These are phyloP conservation scores for Venturia pyrina DNA, from an alignment of 2,329 filamentous ascomycete species.

Conservation along the genomic window DNA sequence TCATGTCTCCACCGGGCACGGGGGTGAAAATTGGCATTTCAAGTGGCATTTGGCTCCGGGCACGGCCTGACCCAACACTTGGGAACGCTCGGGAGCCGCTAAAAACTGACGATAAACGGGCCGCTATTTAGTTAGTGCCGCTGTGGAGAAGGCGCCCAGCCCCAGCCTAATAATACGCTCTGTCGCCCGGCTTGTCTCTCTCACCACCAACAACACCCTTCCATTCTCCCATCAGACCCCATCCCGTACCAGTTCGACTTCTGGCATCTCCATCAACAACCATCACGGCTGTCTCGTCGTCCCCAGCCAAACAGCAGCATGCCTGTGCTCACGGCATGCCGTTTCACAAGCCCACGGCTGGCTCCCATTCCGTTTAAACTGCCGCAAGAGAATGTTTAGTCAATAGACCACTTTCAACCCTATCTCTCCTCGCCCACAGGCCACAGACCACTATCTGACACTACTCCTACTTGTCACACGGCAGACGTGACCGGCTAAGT, in stretches of 20 bases:
- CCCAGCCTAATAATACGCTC: background rate
- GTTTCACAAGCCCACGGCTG: constrained; percentile 2
- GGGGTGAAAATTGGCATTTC: background rate
- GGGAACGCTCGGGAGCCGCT: background rate
- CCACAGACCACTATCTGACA: background rate
- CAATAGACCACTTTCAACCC: background rate
- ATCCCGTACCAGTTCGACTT: background rate
- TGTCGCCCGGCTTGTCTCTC: background rate
- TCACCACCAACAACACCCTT: background rate
- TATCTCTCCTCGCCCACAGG: background rate
- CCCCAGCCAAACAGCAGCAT: background rate
- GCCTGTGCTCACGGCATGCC: background rate
- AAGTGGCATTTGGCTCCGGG: too few relatives aligned
- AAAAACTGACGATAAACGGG: background rate
- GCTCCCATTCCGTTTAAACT: background rate
- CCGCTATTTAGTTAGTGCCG: background rate
- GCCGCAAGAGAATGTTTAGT: constrained; percentile 1
- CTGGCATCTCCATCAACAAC: background rate
- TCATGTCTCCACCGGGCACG: background rate
- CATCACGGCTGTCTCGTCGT: background rate
- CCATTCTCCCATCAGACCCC: background rate
- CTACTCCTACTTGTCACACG: background rate
- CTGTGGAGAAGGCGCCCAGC: background rate
- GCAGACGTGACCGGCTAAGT: background rate
- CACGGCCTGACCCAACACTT: background rate